These are phyloP conservation scores for Oryza brachyantha DNA, from an alignment of 176 grass and related monocot species.

Conservation along the genomic window DNA sequence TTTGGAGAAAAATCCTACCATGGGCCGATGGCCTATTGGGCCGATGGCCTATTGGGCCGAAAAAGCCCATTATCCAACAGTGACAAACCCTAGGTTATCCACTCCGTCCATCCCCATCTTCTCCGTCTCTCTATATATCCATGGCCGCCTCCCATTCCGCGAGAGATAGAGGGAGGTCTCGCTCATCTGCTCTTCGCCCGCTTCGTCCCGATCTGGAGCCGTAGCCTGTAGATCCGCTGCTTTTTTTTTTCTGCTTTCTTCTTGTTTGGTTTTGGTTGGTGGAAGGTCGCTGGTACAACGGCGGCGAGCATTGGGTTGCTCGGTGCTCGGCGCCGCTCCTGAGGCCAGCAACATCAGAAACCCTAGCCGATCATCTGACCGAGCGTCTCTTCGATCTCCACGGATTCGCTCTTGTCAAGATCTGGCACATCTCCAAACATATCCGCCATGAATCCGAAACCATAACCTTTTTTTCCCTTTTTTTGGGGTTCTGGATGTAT, in stretches of 20 bases:
- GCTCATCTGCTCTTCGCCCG: too few species aligned
- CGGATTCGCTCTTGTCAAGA: conserved; percentile 70
- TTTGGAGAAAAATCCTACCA: too few species aligned
- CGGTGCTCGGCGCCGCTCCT: conserved; percentile 39
- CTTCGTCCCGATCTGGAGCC: too few species aligned
- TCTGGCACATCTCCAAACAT: conserved; percentile 43
- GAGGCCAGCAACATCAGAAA: conserved; percentile 47
- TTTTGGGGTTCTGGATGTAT: too few species aligned
- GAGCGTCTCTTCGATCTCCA: conserved; percentile 40
- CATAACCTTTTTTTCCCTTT: not conserved
- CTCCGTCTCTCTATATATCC: not conserved
- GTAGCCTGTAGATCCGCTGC: not conserved
- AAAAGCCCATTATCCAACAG: not conserved
- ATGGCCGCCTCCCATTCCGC: not conserved
- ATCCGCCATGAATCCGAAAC: not conserved
- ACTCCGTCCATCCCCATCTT: not conserved
- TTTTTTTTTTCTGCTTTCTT: not conserved
- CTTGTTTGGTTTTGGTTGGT: not conserved
- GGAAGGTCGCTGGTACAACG: conserved; percentile 28
- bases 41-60: not conserved
- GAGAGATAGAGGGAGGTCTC: too few species aligned
- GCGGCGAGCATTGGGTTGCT: conserved; percentile 28
- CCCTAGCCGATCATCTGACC: conserved; percentile 72
- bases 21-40: too few species aligned
- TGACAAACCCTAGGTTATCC: not conserved